Base-by-base conservation (phyloP, 2,329 filamentous ascomycete species). In the Cephalotrichum gorgonifer region DNA sequence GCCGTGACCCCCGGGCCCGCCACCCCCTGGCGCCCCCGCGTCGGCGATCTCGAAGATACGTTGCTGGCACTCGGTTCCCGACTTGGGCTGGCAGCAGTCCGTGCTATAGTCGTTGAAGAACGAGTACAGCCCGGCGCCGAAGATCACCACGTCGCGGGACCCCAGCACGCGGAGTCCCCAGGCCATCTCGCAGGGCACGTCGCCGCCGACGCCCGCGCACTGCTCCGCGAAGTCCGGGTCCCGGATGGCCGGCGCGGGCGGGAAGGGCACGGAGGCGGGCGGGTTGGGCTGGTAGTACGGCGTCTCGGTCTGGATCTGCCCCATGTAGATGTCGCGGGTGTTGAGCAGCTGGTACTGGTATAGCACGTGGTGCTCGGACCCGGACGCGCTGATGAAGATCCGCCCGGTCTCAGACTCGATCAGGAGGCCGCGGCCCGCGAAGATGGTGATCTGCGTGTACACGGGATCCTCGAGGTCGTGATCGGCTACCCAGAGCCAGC, bases 271-370 rank as follows among this genome's bases (percentile, higher is more conserved):
- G 0, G 73, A 70, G 0, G 82, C 78, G 43, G 65, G 66, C 0
- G 83, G 83, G 58, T 75, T 78, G 23, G 81, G 78, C 61, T 87
- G 83, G 64, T 78, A 86, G 64, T 88, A 88, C 1, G 83, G 77
- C 4, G 83, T 81, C 62, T 87, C 83, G 45, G 82, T 81, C 60
- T 88, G 83, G 44, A 81, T 75, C 56, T 80, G 73, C 17, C 79
- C 80, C 57, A 80, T 75, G 60, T 76, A 82, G 48, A 85, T 64
- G 57, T 86, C 74, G 43, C 71, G 69, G 4, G 83, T 80, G 45
- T 72, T 68, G 55, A 70, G 65, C 47, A 86, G 67, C 56, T 86
- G 78, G 61, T 86, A 87, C 60, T 86, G 80, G 59, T 83, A 85
- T n/a, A 85, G 64, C 2, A 75, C 71, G 44, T 74, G 74, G 62